phyloP scores from a whole-genome alignment of 345 rosid species.

The Citropsis articulata region DNA sequence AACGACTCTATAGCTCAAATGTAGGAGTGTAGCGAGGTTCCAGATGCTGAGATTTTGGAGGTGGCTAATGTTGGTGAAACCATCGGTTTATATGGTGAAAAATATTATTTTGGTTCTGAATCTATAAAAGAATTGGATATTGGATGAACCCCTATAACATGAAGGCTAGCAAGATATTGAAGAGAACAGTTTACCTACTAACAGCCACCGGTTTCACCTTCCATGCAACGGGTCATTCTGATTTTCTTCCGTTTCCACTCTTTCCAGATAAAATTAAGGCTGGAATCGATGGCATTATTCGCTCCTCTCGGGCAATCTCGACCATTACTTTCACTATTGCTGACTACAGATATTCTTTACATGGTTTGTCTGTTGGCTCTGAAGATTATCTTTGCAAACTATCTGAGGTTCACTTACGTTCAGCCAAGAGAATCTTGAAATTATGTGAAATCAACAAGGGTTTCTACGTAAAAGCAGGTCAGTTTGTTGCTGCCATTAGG shows the following conservation, averaged over 20 bases:
- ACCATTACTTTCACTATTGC: constrained; percentile 51
- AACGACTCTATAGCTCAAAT: not conserved
- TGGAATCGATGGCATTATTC: constrained; percentile 40
- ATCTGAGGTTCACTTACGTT: constrained; percentile 82
- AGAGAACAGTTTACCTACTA: constrained; percentile 27
- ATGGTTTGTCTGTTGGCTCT: constrained; percentile 36
- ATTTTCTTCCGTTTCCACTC: constrained; percentile 17
- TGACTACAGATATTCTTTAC: constrained; percentile 64
- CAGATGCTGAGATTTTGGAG: not conserved
- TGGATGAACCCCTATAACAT: not conserved
- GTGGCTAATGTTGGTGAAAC: not conserved
- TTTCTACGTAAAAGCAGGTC: constrained; percentile 89
- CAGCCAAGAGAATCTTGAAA: constrained; percentile 60
- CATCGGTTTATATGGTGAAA: not conserved
- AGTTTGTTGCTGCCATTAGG: constrained; percentile 72
- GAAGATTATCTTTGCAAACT: constrained; percentile 47
- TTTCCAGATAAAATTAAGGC: constrained; percentile 26
- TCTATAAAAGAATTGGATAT: not conserved
- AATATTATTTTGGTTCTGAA: not conserved
- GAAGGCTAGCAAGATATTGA: constrained; percentile 20
- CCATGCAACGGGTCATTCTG: constrained; percentile 20
- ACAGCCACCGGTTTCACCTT: constrained; percentile 45
- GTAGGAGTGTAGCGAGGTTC: not conserved
- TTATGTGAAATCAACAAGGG: constrained; percentile 82
- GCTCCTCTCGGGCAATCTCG: constrained; percentile 59